Percentiles rank a stretch among this genome's conserved stretches.
phyloP scores from a whole-genome alignment of 2,329 filamentous ascomycete genomes.

The Fusarium luffae region DNA sequence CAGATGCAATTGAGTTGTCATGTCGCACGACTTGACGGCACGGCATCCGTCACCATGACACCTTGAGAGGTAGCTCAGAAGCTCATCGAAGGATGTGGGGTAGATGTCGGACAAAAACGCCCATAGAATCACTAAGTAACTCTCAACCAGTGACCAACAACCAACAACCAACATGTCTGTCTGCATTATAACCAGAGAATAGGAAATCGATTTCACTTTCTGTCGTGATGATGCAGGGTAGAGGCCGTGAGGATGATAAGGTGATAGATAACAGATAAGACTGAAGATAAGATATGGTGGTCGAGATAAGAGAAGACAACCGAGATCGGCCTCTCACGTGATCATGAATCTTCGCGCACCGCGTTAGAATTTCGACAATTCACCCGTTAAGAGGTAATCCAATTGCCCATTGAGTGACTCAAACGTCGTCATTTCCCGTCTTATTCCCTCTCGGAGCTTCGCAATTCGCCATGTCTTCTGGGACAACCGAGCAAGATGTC shows the following conservation, averaged over 20 bases:
- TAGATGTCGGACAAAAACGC: too few species aligned
- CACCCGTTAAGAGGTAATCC: slow-evolving; percentile 5
- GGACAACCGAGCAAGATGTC: not conserved
- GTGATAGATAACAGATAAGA: not conserved
- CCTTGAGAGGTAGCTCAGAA: not conserved
- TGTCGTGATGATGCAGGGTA: not conserved
- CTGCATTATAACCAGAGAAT: not conserved
- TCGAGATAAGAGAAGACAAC: not conserved
- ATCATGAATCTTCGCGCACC: slow-evolving; percentile 1
- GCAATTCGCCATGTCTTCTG: not conserved
- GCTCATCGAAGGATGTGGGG: not conserved
- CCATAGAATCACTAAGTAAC: accelerated
- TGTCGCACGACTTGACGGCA: not conserved
- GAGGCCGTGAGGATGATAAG: not conserved
- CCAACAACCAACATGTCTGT: not conserved
- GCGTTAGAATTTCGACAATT: slow-evolving; percentile 3
- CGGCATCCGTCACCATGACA: not conserved
- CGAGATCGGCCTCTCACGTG: not conserved
- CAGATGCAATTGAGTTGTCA: not conserved
- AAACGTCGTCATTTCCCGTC: not conserved
- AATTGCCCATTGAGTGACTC: too few species aligned
- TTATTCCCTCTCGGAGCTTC: accelerated
- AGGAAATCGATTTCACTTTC: not conserved
- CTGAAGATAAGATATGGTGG: too few species aligned
- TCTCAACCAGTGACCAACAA: not conserved